These are phyloP conservation scores for Ilex aquifolium DNA, from an alignment of 257 asterid genomes.

Conservation along the genomic window DNA sequence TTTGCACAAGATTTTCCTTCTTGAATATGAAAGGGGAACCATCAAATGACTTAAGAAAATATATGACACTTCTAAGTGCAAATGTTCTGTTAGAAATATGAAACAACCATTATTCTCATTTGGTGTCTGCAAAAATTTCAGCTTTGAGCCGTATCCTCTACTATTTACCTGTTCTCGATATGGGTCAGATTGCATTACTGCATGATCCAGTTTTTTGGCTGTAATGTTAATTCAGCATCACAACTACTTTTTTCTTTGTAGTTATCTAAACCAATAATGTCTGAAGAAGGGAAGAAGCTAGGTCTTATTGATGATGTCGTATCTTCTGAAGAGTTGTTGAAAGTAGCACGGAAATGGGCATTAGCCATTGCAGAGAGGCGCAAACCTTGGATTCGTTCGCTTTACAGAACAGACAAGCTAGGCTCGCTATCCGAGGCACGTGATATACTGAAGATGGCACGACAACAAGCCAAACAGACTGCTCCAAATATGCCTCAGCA, in stretches of 20 bases:
- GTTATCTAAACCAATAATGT: conserved; percentile 65
- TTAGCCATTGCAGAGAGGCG: conserved; percentile 61
- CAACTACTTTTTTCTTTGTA: conserved; percentile 22
- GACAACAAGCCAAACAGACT: conserved; percentile 63
- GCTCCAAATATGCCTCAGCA: conserved; percentile 84
- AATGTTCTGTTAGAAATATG: no score
- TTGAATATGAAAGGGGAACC: no score
- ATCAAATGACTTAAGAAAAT: no score
- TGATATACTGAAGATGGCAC: conserved; percentile 47
- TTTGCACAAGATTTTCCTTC: no score
- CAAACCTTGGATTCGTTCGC: conserved; percentile 87
- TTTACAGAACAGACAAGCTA: conserved; percentile 71
- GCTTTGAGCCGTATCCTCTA: no score
- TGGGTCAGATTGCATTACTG: no score
- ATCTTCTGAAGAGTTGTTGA: conserved; percentile 61
- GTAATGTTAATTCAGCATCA: conserved; percentile 3
- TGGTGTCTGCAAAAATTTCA: no score
- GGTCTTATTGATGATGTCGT: conserved; percentile 89
- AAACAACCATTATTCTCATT: no score
- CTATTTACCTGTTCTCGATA: no score
- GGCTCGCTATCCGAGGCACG: conserved; percentile 75
- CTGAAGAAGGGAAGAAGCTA: conserved; percentile 83
- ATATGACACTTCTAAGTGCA: no score
- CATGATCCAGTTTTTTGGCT: not conserved
- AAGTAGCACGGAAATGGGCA: conserved; percentile 81